These are phyloP conservation scores for Populus pruinosa DNA, from an alignment of 345 rosid species.

Conservation along the genomic window DNA sequence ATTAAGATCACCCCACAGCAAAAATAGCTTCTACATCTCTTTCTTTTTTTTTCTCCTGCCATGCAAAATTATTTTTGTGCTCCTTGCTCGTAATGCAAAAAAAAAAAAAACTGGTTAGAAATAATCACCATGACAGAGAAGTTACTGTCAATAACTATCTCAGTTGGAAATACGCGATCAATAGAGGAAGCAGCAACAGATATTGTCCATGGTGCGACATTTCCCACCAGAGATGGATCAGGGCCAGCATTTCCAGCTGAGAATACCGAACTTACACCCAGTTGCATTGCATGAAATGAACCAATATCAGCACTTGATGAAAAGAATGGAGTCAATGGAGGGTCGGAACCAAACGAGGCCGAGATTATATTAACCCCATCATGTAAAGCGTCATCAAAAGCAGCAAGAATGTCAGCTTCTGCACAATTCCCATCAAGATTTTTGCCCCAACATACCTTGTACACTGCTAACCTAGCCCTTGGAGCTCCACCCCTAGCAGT, in stretches of 20 bases:
- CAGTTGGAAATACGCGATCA: slow-evolving; percentile 48
- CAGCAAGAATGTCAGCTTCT: slow-evolving; percentile 54
- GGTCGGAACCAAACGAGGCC: slow-evolving; percentile 47
- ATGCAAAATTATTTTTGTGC: too few relatives aligned
- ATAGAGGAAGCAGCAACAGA: slow-evolving; percentile 57
- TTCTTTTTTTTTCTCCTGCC: too few relatives aligned
- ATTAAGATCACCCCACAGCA: too few relatives aligned
- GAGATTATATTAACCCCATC: slow-evolving; percentile 56
- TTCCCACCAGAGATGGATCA: slow-evolving; percentile 36
- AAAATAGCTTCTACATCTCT: too few relatives aligned
- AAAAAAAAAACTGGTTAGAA: too few relatives aligned
- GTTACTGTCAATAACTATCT: slow-evolving; percentile 29
- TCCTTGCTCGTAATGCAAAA: neutral
- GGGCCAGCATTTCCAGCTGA: slow-evolving; percentile 55
- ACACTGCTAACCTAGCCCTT: slow-evolving; percentile 54
- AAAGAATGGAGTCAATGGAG: slow-evolving; percentile 45
- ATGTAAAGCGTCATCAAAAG: slow-evolving; percentile 49
- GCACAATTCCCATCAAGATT: slow-evolving; percentile 30
- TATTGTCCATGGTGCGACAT: slow-evolving; percentile 60
- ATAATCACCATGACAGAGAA: slow-evolving; percentile 42
- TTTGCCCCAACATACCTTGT: slow-evolving; percentile 50
- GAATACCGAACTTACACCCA: slow-evolving; percentile 56
- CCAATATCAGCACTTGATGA: slow-evolving; percentile 36
- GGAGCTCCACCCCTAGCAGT: slow-evolving; percentile 64
- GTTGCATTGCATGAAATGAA: slow-evolving; percentile 54